Base-by-base conservation (phyloP, 805 yeast genomes). In the Metschnikowia drakensbergensis region DNA sequence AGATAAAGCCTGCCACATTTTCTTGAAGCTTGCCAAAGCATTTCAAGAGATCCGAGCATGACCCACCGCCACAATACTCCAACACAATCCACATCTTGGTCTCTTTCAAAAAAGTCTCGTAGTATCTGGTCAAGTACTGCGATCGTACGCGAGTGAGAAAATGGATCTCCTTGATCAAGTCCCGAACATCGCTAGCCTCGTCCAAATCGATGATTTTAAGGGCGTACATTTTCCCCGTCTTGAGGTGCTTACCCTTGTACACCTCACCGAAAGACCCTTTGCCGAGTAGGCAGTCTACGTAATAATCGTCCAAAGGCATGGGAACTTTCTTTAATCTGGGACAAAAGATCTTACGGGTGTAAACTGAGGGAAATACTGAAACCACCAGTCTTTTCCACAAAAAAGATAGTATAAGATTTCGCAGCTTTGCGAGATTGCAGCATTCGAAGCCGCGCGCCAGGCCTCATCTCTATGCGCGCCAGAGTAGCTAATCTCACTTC, bases 61-160 rank as follows among this genome's bases (percentile, higher is more conserved):
- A 88, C 0, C 97, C 97, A 28, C 95, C 97, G 9, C 92, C 96
- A 66, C 98, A 94, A 61, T 79, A 89, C 64, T 92, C 99, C 97
- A 94, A 88, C 4, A 84, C 84, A 42, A 92, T 87, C 85, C 90
- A 91, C 81, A 94, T 80, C 5, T 80, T 75, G 37, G 81, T 80
- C 38, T 82, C 88, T 38, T 75, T 71, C 4, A 85, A 64, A 59
- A 81, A 79, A 0, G 96, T 82, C 42, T 82, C 83, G 58, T 70
- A 75, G 57, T 71, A 71, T 38, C 75, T 74, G 1, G 94, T 88
- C 45, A 94, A 81, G 58, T 78, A 80, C 0, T 79, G 79, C n/a
- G 53, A 50, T 29, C 51, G 45, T 6, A 53, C 49, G 4, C 49
- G 45, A 1, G 58, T 38, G 23, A 94, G 69, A 53, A 91, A 81